These are phyloP conservation scores for Atkinsonella texensis DNA, from an alignment of 2,329 filamentous ascomycete species.

Conservation along the genomic window DNA sequence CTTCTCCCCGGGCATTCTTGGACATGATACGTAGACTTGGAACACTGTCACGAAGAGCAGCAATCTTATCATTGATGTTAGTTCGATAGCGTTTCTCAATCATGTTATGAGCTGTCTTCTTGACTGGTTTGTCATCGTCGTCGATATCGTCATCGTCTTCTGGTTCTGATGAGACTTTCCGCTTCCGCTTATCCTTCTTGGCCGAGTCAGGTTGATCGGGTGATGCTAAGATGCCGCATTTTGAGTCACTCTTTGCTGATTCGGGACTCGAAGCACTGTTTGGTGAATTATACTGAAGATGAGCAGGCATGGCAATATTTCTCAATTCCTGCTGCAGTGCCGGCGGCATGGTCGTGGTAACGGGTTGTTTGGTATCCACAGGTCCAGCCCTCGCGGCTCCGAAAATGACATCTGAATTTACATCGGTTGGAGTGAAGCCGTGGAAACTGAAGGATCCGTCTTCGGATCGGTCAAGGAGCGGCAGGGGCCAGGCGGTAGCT, in stretches of 20 bases:
- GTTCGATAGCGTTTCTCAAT: slow-evolving; percentile 96
- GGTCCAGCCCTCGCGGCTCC: slow-evolving; percentile 4
- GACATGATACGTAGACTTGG: slow-evolving; percentile 79
- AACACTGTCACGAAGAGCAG: slow-evolving; percentile 80
- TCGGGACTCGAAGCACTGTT: slow-evolving; percentile 47
- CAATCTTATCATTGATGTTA: slow-evolving; percentile 95
- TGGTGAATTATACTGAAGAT: slow-evolving; percentile 48
- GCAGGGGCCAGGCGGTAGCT: slow-evolving; percentile 22
- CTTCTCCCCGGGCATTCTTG: slow-evolving; percentile 56
- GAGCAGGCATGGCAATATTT: slow-evolving; percentile 52
- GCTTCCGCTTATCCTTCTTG: slow-evolving; percentile 46
- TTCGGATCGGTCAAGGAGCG: slow-evolving; percentile 23
- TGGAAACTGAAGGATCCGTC: slow-evolving; percentile 20
- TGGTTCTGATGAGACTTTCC: slow-evolving; percentile 52
- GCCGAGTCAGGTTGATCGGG: slow-evolving; percentile 40
- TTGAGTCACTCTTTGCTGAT: slow-evolving; percentile 37
- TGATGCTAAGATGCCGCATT: slow-evolving; percentile 40
- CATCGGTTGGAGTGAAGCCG: slow-evolving; percentile 20
- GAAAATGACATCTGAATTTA: slow-evolving; percentile 24
- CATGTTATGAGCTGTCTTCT: slow-evolving; percentile 97
- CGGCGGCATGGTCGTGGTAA: slow-evolving; percentile 30
- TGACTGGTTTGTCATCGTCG: slow-evolving; percentile 44
- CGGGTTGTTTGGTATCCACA: neutral
- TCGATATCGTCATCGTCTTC: slow-evolving; percentile 43
- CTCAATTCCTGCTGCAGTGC: slow-evolving; percentile 43